Percentiles rank a stretch among this genome's conserved stretches.
Conservation (phyloP, 208 protist species). For the Wallacemonas sp. region DNA sequence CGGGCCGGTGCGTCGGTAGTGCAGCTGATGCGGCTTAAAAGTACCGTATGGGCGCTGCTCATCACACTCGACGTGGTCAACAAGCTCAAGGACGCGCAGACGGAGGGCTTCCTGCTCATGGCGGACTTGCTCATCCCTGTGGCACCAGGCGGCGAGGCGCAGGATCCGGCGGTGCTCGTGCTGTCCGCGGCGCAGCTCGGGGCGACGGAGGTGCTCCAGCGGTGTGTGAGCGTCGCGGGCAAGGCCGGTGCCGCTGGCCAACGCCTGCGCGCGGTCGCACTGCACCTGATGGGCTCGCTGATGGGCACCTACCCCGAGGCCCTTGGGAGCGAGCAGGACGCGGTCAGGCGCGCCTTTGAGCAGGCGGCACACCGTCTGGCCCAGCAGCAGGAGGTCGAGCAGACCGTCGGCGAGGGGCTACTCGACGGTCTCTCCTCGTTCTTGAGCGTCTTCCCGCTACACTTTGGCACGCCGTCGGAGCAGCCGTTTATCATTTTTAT, state of each 20-base stretch:
- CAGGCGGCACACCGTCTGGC: constrained; percentile 23
- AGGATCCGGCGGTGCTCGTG: not conserved
- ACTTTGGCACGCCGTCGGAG: constrained; percentile 10
- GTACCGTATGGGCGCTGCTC: constrained; percentile 22
- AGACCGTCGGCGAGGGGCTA: constrained; percentile 48
- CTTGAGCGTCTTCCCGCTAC: constrained; percentile 29
- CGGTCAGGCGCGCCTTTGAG: constrained; percentile 20
- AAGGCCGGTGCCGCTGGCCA: constrained; percentile 13
- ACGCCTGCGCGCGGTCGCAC: constrained; percentile 25
- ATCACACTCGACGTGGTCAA: constrained; percentile 23
- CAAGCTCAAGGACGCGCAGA: constrained; percentile 30
- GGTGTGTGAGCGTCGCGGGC: constrained; percentile 26
- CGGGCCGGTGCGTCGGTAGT: not conserved
- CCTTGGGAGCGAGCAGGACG: not conserved
- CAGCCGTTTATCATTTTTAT: constrained; percentile 22
- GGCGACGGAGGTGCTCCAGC: constrained; percentile 17
- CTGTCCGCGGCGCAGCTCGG: constrained; percentile 19
- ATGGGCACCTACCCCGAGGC: constrained; percentile 8
- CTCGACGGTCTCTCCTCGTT: constrained; percentile 42
- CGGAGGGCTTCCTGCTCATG: constrained; percentile 38
- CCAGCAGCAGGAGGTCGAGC: constrained; percentile 20
- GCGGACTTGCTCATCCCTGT: constrained; percentile 17
- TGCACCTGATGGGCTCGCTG: constrained; percentile 27
- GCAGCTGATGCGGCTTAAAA: constrained; percentile 17
- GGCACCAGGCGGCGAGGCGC: not conserved